These are phyloP conservation scores for Prunus kanzakura DNA, from an alignment of 306 rosid genomes.

Conservation along the genomic window DNA sequence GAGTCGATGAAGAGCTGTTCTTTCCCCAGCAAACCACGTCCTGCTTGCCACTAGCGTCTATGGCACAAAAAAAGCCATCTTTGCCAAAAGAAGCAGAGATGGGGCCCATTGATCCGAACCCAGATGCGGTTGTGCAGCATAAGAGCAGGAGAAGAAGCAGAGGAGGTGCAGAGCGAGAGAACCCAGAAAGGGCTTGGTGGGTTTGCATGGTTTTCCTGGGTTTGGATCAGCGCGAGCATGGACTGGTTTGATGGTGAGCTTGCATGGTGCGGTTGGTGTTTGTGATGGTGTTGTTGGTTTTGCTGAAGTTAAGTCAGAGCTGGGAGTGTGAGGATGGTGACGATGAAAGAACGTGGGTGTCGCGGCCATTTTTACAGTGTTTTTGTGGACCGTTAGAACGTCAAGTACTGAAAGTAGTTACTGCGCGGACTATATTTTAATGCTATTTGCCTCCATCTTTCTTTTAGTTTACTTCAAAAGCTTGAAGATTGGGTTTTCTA, in stretches of 20 bases:
- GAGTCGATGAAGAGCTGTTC: slow-evolving; percentile 39
- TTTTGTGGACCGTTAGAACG: slow-evolving; percentile 36
- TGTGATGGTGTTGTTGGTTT: slow-evolving; percentile 11
- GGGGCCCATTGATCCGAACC: slow-evolving; percentile 86
- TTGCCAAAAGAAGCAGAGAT: slow-evolving; percentile 72
- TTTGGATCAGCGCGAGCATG: slow-evolving; percentile 23
- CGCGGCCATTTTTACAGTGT: slow-evolving; percentile 55
- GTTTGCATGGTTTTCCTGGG: slow-evolving; percentile 53
- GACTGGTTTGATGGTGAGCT: slow-evolving; percentile 42
- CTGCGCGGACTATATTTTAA: slow-evolving; percentile 15
- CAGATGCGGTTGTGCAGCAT: slow-evolving; percentile 25
- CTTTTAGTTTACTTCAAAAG: not conserved
- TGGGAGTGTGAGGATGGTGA: slow-evolving; percentile 43
- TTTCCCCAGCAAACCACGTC: slow-evolving; percentile 77
- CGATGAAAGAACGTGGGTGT: slow-evolving; percentile 59
- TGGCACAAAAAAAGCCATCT: slow-evolving; percentile 71
- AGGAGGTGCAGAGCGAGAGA: slow-evolving; percentile 10
- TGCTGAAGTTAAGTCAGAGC: slow-evolving; percentile 27
- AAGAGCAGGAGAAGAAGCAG: slow-evolving; percentile 31
- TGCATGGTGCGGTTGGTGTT: slow-evolving; percentile 41
- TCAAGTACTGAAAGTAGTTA: slow-evolving; percentile 27
- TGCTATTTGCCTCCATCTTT: not conserved
- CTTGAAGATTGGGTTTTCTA: not conserved
- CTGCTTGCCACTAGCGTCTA: slow-evolving; percentile 90
- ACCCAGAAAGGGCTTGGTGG: slow-evolving; percentile 19